Percentiles rank a stretch among this genome's conserved stretches.
These are phyloP conservation scores for Pestalotiopsis sp. DNA, from an alignment of 2,329 filamentous ascomycete genomes.

Conservation along the genomic window DNA sequence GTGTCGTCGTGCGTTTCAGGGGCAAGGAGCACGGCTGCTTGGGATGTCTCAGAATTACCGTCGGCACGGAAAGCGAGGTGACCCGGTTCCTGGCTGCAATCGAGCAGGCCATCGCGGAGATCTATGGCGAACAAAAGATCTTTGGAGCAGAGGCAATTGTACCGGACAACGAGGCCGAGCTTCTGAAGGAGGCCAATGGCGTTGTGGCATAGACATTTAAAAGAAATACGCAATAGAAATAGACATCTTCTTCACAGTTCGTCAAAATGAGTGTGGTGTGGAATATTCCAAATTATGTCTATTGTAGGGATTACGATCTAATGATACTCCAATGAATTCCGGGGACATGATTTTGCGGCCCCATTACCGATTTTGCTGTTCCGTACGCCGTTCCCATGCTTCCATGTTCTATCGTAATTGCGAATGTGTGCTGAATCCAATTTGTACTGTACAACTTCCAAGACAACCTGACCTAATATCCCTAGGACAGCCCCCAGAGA, in stretches of 20 bases:
- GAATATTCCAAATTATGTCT: background rate
- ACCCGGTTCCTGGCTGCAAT: slow-evolving; percentile 76
- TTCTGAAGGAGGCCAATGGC: slow-evolving; percentile 36
- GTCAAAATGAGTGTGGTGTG: too few relatives aligned
- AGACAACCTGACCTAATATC: background rate
- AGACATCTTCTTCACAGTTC: background rate
- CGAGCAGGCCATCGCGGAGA: slow-evolving; percentile 48
- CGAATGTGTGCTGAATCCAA: background rate
- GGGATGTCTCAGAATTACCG: slow-evolving; percentile 87
- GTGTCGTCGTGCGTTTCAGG: slow-evolving; percentile 91
- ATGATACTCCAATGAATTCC: background rate
- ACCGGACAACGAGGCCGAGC: slow-evolving; percentile 36
- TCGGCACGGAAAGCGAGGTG: slow-evolving; percentile 88
- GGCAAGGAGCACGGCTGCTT: slow-evolving; percentile 90
- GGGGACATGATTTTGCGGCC: background rate
- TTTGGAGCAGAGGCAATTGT: slow-evolving; percentile 28
- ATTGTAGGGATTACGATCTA: background rate
- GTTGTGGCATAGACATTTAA: slow-evolving; percentile 36
- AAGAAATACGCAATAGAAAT: background rate
- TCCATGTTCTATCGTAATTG: background rate
- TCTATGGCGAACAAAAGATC: slow-evolving; percentile 44
- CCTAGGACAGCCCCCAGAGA: background rate
- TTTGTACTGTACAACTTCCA: background rate
- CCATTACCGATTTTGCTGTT: background rate
- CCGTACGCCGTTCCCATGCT: background rate